These are phyloP conservation scores for Periconia sp. DNA, from an alignment of 2,329 filamentous ascomycete genomes.

Conservation along the genomic window DNA sequence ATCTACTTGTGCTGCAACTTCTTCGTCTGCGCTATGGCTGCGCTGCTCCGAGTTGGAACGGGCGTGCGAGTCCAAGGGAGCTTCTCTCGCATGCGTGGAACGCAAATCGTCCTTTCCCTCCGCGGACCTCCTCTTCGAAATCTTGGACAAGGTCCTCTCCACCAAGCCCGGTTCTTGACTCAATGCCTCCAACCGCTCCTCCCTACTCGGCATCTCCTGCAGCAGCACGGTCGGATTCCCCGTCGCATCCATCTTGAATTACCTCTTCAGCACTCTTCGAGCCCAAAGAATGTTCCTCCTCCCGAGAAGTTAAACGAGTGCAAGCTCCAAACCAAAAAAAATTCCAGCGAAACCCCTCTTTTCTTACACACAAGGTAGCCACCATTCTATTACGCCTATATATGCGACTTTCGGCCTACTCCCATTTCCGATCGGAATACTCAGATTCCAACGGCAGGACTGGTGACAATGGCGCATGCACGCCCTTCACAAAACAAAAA, in stretches of 20 bases:
- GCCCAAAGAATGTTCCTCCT: too few species aligned
- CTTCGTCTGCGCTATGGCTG: conserved; percentile 11
- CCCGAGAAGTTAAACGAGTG: too few species aligned
- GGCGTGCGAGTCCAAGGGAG: conserved; percentile 9
- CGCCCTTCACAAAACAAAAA: too few species aligned
- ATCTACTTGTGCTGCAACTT: conserved; percentile 16
- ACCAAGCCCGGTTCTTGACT: conserved; percentile 23
- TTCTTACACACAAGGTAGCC: too few species aligned
- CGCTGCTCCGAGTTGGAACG: background rate
- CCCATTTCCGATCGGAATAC: too few species aligned
- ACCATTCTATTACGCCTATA: too few species aligned
- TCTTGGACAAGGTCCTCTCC: conserved; percentile 9
- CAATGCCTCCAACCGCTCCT: conserved; percentile 7
- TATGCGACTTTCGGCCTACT: too few species aligned
- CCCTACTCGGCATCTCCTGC: conserved; percentile 21
- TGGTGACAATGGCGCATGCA: too few species aligned
- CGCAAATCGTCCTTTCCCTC: conserved; percentile 3
- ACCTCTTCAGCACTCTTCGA: too few species aligned
- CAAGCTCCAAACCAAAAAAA: too few species aligned
- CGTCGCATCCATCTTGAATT: conserved; percentile 41
- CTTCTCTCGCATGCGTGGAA: conserved; percentile 16
- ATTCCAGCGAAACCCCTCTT: too few species aligned
- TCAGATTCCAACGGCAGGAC: too few species aligned
- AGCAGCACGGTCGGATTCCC: conserved; percentile 33
- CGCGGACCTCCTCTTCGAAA: conserved; percentile 11